Base-by-base conservation (phyloP, 805 yeast species). In the Barnettozyma siamensis region DNA sequence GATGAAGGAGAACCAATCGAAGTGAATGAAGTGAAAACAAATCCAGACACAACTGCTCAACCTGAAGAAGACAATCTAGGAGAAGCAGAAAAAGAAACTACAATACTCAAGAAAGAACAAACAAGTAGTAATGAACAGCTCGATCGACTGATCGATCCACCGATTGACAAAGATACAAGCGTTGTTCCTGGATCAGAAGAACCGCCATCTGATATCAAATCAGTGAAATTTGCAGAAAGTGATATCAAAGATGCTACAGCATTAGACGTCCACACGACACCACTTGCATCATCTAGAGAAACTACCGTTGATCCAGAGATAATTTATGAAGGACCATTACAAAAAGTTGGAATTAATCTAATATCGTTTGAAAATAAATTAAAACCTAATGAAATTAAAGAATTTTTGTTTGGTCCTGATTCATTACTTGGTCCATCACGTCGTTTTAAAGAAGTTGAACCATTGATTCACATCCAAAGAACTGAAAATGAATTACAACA, bases 321-420 rank as follows among this genome's bases (percentile, higher is more conserved):
- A 1, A 45, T 66, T 0, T 78, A 69, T 50, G 81, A 80, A 57
- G 95, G 95, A 0, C 95, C 95, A 1, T 60, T 66, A 2, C 88
- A 80, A 53, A 69, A 69, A 40, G 78, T 82, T 2, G 69, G 78
- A 1, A 67, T 75, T 28, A 78, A 80, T 49, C 65, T 65, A 31
- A 58, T 87, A 0, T 67, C 75, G 2, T 64, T 84, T 34, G 69
- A 78, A 44, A 62, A 58, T 19, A 62, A 63, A 3, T 43, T 53
- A n/a, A 44, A 58, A 3, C 34, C 30, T 6, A 54, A 60, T 8
- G 59, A 62, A 11, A 54, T 74, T 19, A 44, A 47, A n/a, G 34
- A 44, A 2, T 57, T 62, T n/a, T 55, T 85, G n/a, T 71, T 87
- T 48, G 95, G 95, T 2, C 58, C 65, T 9, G 80, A 80, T 43